Evolutionary conservation across 2,329 filamentous ascomycete species (phyloP).

Genomic region (Fusarium xylarioides): DNA sequence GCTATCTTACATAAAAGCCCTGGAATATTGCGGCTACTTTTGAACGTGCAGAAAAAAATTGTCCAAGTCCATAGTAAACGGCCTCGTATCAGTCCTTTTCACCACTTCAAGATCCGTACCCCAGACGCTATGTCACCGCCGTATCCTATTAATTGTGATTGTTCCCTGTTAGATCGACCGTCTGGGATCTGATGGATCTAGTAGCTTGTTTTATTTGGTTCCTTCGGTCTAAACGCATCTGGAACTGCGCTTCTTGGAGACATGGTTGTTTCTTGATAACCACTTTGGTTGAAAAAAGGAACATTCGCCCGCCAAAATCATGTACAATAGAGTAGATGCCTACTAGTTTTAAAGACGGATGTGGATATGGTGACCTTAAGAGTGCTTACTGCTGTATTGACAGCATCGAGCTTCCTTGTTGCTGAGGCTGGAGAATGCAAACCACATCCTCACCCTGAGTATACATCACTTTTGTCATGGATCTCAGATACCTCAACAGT

Average conservation of each 20-base stretch:
- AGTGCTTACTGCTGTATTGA: not conserved
- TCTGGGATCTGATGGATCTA: not conserved
- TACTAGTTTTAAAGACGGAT: not conserved
- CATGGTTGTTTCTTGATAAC: not conserved
- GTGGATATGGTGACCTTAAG: not conserved
- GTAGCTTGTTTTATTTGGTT: not conserved
- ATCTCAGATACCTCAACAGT: not conserved
- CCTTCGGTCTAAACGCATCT: not conserved
- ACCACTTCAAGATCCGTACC: not conserved
- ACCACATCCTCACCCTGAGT: not conserved
- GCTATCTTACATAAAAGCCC: not conserved
- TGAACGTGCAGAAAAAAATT: not conserved
- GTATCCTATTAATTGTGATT: not conserved
- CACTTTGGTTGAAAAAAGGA: not conserved
- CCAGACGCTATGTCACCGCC: not conserved
- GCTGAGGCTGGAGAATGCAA: constrained; percentile 2
- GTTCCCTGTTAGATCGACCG: not conserved
- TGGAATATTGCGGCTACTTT: not conserved
- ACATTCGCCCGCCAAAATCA: not conserved
- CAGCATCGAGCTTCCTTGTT: not conserved
- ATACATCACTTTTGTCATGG: not conserved
- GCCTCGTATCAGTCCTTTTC: not conserved
- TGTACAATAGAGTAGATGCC: not conserved
- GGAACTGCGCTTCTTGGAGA: not conserved
- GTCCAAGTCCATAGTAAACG: not conserved